Base-by-base conservation (phyloP, 2,329 filamentous ascomycete genomes). In the Sporothrix humicola region DNA sequence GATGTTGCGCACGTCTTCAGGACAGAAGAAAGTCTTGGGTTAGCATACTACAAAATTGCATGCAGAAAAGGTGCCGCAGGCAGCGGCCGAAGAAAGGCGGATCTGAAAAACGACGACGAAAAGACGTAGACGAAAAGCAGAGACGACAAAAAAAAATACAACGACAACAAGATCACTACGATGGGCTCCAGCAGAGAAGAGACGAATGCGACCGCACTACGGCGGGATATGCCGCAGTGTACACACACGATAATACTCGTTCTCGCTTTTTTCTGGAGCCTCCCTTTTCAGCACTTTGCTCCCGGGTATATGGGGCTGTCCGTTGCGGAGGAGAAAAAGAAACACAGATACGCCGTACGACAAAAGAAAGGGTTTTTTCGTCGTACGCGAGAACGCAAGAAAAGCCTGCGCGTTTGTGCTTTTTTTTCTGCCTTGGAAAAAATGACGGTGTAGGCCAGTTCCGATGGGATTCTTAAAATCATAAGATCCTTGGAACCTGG, bases 1-100 rank as follows among this genome's bases (percentile, higher is more conserved):
- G 87, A 99, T 99, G 89, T 99, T 97, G 58, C 95, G 95, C 88
- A 99, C 96, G 92, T 99, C 96, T 98, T 98, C 82, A 81, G 12
- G 61, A 77, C 85, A 81, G 87, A 83, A 86, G 82, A 44, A 69
- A 44, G 9, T 2, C 37, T 88, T 84, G 89, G 88, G 93, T 97
- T 97, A 97, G 94, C 86, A 88, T 87, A 84, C 85, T 71, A 65
- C 86, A 87, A 87, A 83, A 83, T 69, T 48, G 66, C 66, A 69
- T 37, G 42, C n/a, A 37, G 42, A 37, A 13, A 42, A 17, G 26
- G 7, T 46, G 23, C 65, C 46, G 46, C 65, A 52, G 37, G 46
- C 65, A 68, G 65, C 65, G 46, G 23, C 46, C 31, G 65, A 46
- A 37, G 31, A 37, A 37, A 37, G 31, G 31, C 31, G 31, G 31